Base-by-base conservation (phyloP, 805 yeast genomes). In the Tetrapisispora nanseiensis region DNA sequence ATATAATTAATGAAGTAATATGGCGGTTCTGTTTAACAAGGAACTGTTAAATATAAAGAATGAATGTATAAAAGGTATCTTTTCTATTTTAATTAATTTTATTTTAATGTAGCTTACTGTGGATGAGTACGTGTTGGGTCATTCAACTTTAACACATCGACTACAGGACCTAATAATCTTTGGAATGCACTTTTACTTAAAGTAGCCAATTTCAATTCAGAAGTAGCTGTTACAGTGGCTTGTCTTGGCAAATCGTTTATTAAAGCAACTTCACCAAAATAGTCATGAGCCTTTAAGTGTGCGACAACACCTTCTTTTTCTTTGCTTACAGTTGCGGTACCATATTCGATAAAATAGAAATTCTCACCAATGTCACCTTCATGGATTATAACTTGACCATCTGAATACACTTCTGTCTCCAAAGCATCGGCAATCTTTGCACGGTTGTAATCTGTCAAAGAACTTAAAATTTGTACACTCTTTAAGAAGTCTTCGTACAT, bases 251-350 rank as follows among this genome's bases (percentile, higher is more conserved):
- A 69, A 59, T 92, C 95, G 55, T 89, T 83, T 52, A 92, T 71
- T 53, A 92, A 70, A 3, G 98, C 97, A 49, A 92, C 79, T 67
- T 92, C 98, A 51, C 98, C 98, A 63, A 92, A 92, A 67, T 92
- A 92, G 61, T 83, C 95, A 49, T 97, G 97, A 55, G 82, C 78
- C 36, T 72, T 65, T 46, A 86, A 70, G 13, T 68, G 68, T 19
- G 71, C 74, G 27, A 87, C 71, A 34, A 72, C 70, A 20, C 89
- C 89, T 35, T 72, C 72, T 30, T 70, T 76, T 5, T 57, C 48
- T 56, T 78, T 83, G 33, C 73, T 58, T 33, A 92, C 92, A 47
- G 78, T 77, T 43, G 95, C 95, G 43, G 72, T 72, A 50, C 98
- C 98, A 51, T 78, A 71, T 65, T 89, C 86, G 42, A 83, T 77